Base-by-base conservation (phyloP, 306 rosid genomes). In the Myrica gale region DNA sequence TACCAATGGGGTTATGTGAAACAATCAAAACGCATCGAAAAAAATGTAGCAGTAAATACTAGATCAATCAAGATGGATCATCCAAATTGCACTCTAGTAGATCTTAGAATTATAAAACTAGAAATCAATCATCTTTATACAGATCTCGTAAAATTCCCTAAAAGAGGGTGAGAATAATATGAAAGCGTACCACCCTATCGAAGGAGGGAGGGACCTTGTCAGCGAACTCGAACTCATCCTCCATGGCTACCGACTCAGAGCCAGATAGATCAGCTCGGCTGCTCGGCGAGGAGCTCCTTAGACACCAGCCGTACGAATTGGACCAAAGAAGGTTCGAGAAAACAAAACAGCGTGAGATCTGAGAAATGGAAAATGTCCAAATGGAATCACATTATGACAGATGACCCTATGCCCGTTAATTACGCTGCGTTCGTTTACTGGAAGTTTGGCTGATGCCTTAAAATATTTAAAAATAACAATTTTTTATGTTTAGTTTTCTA, bases 201-300 rank as follows among this genome's bases (percentile, higher is more conserved):
- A 82, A 85, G 4, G 88, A 79, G 11, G 91, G 87, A 76, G 90
- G 88, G 32, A 82, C 88, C 57, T 78, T 65, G 44, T 72, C 76
- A 37, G 69, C 68, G 37, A 77, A 84, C 4, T 81, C 85, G 62
- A 74, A 81, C 57, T 82, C 82, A 45, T 87, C 91, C 9, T 79
- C 88, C 93, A 89, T 83, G 72, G 87, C 55, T 54, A 76, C 37
- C 71, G 55, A 42, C 61, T 69, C 80, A 41, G 82, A 76, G 75
- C 58, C 20, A 32, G 55, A 75, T 67, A 87, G 85, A 84, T 81
- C 88, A 75, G 39, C 81, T 55, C 39, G 56, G 23, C 86, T 72
- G 45, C 81, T 63, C 39, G 66, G 12, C 21, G 10, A n/a, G 63
- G 57, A 41, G 73, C 37, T n/a, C 44, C 26, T 17, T 13, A 4